Conservation (phyloP, 140 eudicot species). For the Bidens hawaiensis region DNA sequence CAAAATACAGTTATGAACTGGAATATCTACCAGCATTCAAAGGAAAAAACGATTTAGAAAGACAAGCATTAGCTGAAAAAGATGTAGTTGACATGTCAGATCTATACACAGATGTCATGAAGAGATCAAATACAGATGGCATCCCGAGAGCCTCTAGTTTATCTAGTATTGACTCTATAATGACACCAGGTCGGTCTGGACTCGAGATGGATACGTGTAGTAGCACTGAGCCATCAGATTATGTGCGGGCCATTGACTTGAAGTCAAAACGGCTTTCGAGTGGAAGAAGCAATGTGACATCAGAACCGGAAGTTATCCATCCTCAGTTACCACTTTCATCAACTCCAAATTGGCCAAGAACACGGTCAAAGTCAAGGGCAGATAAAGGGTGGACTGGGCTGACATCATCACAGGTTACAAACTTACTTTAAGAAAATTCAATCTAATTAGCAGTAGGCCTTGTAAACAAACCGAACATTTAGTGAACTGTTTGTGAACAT, state of each 20-base stretch:
- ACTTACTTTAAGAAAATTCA: conserved; percentile 4
- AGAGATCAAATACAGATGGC: conserved; percentile 68
- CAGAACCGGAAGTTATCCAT: conserved; percentile 91
- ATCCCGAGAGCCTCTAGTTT: conserved; percentile 96
- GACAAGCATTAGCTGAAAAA: conserved; percentile 36
- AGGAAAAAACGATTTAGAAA: conserved; percentile 44
- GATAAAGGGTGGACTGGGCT: conserved; percentile 85
- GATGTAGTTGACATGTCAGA: conserved; percentile 84
- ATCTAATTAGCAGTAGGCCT: background rate
- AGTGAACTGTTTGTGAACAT: too few relatives aligned
- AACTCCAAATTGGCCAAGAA: conserved; percentile 94
- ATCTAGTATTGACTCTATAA: conserved; percentile 93
- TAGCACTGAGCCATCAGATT: conserved; percentile 94
- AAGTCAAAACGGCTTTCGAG: conserved; percentile 78
- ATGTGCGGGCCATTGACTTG: conserved; percentile 80
- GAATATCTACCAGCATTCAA: conserved; percentile 79
- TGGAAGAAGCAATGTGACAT: conserved; percentile 61
- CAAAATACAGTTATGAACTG: conserved; percentile 78
- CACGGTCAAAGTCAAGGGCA: conserved; percentile 82
- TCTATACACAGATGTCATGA: conserved; percentile 85
- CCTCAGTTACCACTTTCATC: conserved; percentile 67
- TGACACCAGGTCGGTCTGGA: conserved; percentile 85
- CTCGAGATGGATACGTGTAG: conserved; percentile 73
- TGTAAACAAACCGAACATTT: too few relatives aligned
- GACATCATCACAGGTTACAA: conserved; percentile 43